Base-by-base conservation (phyloP, 169 alveolate species). In the Eimeria praecox region DNA sequence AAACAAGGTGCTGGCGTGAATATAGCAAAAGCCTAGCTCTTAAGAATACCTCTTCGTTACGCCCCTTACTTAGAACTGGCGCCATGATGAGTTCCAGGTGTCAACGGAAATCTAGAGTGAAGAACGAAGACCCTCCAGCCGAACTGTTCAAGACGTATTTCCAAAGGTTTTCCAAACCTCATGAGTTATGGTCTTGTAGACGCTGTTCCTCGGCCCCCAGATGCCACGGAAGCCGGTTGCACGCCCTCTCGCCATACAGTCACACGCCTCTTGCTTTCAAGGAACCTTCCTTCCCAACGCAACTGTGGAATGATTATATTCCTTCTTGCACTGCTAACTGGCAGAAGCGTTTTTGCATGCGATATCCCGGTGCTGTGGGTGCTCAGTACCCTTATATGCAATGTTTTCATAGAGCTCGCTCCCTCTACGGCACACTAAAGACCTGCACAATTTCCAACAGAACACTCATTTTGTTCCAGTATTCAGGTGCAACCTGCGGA, bases 21-120 rank as follows among this genome's bases (percentile, higher is more conserved):
- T 46, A 27, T 9, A 44, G 42, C 69, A 10, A n/a, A 2, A 80
- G 69, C 27, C 69, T 30, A 10, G 38, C 56, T 27, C 8, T 3
- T 46, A 16, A 16, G 20, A 44, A 20, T n/a, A 46, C 6, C 3
- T 44, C 69, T 44, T 18, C 16, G 0, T 0, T 8, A 30, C 40
- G 64, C 35, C 38, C 24, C 73, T 56, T 52, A 83, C 91, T 83
- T 56, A 46, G 75, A 54, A 83, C 91, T 49, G 91, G 91, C 54
- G 91, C 91, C 91, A 83, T 83, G 75, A 38, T 83, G 18, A 30
- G 77, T 2, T 33, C 40, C 35, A 46, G 52, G 33, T 54, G 8
- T 49, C 49, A 5, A 24, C 46, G 66, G 59, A 77, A 22, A 44
- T 12, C 88, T 30, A 44, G 42, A n/a, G 66, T 44, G 44, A 44